Conservation (phyloP, 1,284 basidiomycete species). For the Cerrena zonata region DNA sequence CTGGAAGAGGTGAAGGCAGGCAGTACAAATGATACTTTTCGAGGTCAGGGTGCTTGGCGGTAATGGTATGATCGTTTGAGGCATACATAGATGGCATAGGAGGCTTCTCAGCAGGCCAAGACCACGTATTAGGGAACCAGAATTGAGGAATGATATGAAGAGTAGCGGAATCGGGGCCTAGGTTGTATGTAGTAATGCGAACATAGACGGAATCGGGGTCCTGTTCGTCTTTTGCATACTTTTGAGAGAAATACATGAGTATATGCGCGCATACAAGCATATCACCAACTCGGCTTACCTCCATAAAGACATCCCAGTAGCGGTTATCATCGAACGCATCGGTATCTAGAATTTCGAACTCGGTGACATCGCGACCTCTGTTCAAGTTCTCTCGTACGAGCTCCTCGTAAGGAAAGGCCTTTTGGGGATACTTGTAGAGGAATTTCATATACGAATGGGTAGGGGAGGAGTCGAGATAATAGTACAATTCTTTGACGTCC, state of each 20-base stretch:
- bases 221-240: constrained; percentile 98
- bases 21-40: constrained; percentile 82
- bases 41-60: constrained; percentile 68
- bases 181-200: constrained; percentile 94
- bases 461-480: constrained; percentile 95
- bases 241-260: constrained; percentile 14
- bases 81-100: constrained; percentile 69
- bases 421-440: constrained; percentile 96
- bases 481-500: constrained; percentile 97
- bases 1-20: constrained; percentile 86
- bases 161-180: constrained; percentile 92
- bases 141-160: constrained; percentile 92
- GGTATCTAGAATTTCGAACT: constrained; percentile 92
- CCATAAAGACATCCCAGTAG: constrained; percentile 97
- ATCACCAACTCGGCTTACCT: constrained; percentile 47
- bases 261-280: constrained; percentile 12
- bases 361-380: constrained; percentile 79
- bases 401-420: constrained; percentile 87
- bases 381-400: constrained; percentile 81
- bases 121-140: constrained; percentile 98
- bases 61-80: constrained; percentile 60
- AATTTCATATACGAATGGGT: constrained; percentile 99
- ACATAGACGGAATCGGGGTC: constrained; percentile 84
- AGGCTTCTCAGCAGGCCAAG: constrained; percentile 82
- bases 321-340: constrained; percentile 87